phyloP scores from a whole-genome alignment of 495 filamentous ascomycete species.

The Parachaetomium inaequale region DNA sequence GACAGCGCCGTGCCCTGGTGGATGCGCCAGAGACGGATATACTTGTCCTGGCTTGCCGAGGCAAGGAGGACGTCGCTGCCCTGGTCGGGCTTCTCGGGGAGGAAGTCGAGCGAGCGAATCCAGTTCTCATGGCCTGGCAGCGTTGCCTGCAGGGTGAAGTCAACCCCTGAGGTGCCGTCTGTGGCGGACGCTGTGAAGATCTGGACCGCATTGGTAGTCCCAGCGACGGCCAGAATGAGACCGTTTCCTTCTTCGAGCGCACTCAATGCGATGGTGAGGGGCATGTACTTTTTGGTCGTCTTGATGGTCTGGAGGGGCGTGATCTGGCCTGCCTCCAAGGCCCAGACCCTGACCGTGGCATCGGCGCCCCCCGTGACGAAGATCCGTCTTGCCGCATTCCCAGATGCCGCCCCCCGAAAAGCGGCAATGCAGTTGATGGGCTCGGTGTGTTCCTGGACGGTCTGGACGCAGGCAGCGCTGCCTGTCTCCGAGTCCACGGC shows the following conservation, averaged over 20 bases:
- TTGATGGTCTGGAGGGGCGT: constrained; percentile 65
- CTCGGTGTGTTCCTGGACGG: constrained; percentile 60
- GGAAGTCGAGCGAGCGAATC: constrained; percentile 81
- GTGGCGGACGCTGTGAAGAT: constrained; percentile 59
- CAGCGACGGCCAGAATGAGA: constrained; percentile 72
- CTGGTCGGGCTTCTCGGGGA: constrained; percentile 51
- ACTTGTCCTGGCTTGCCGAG: constrained; percentile 96
- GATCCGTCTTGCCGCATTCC: constrained; percentile 35
- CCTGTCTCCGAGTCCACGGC: constrained; percentile 28
- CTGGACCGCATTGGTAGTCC: constrained; percentile 74
- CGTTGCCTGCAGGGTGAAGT: constrained; percentile 71
- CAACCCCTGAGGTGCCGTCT: constrained; percentile 24
- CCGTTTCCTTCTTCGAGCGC: constrained; percentile 50
- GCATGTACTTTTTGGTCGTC: constrained; percentile 73
- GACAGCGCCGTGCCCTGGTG: constrained; percentile 65
- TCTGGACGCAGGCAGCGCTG: constrained; percentile 41
- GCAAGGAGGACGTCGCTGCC: constrained; percentile 74
- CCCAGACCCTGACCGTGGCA: constrained; percentile 78
- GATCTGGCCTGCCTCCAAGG: constrained; percentile 45
- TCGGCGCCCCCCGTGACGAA: constrained; percentile 74
- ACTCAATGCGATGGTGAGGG: constrained; percentile 67
- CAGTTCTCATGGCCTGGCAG: constrained; percentile 92
- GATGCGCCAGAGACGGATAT: constrained; percentile 89
- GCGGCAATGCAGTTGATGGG: constrained; percentile 77
- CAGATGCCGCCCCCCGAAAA: constrained; percentile 37